Evolutionary conservation across 2,329 filamentous ascomycete genomes (phyloP).

Genomic region (Thielaviopsis euricoi): DNA sequence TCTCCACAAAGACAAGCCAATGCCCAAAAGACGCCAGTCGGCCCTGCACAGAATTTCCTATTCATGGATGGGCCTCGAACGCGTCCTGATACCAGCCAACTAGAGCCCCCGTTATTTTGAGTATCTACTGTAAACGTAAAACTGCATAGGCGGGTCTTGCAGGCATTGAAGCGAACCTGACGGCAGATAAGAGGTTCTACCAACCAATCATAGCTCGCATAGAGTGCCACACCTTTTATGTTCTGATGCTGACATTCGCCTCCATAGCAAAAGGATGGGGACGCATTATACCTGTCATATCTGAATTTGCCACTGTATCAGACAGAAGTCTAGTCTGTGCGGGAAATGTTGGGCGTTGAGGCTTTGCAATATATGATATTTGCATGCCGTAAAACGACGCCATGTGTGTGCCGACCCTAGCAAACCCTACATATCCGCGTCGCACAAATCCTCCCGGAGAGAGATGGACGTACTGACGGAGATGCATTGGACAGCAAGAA

Average conservation of each 20-base stretch:
- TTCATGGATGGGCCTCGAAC: no score
- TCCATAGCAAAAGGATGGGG: not conserved
- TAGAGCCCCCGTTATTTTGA: no score
- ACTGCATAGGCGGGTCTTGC: no score
- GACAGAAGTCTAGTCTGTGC: no score
- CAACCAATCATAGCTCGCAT: not conserved
- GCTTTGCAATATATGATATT: no score
- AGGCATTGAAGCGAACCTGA: not conserved
- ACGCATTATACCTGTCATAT: not conserved
- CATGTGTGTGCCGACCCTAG: not conserved
- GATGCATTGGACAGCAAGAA: no score
- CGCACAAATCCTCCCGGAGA: not conserved
- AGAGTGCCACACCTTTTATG: not conserved
- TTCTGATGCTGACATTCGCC: not conserved
- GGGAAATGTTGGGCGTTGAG: no score
- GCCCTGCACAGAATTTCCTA: no score
- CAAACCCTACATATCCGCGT: not conserved
- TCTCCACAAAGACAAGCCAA: not conserved
- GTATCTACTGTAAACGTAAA: no score
- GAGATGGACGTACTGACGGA: no score
- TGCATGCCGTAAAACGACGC: no score
- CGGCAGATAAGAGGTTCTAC: not conserved
- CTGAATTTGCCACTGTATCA: not conserved
- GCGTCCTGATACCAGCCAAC: no score
- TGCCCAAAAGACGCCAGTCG: not conserved